Evolutionary conservation across 192 early-diverging fungal genomes (phyloP).

Genomic region (Coemansia sp.): DNA sequence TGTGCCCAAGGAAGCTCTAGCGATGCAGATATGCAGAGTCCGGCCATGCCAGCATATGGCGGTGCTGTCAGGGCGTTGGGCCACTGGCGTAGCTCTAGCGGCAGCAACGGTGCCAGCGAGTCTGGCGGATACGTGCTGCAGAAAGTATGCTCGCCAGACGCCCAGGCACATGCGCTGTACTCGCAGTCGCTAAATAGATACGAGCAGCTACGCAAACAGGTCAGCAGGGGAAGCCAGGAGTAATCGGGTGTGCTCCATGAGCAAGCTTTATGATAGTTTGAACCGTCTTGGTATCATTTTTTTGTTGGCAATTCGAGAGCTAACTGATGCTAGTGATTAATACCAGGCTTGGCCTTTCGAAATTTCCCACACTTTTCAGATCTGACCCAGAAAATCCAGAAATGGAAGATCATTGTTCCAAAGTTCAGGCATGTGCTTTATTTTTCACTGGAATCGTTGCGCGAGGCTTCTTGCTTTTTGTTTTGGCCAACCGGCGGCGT

Average conservation of each 20-base stretch:
- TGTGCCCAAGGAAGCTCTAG: not conserved
- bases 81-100: not conserved
- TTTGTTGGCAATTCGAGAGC: no score
- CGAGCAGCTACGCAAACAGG: conserved; percentile 30
- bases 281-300: no score
- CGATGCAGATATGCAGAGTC: conserved; percentile 6
- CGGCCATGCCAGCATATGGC: conserved; percentile 47
- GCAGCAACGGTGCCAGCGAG: not conserved
- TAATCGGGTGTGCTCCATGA: not conserved
- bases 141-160: conserved; percentile 13
- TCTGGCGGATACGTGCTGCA: conserved; percentile 16
- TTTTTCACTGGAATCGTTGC: no score
- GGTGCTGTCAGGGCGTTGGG: conserved; percentile 29
- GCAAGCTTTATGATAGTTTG: not conserved
- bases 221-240: conserved; percentile 3
- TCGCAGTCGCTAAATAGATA: conserved; percentile 22
- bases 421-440: no score
- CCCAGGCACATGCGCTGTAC: conserved; percentile 12
- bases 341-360: no score
- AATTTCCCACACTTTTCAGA: no score
- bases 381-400: no score
- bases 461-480: no score
- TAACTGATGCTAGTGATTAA: no score
- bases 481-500: no score
- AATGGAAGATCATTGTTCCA: no score